phyloP scores from a whole-genome alignment of 345 rosid species.

The Firmiana major region DNA sequence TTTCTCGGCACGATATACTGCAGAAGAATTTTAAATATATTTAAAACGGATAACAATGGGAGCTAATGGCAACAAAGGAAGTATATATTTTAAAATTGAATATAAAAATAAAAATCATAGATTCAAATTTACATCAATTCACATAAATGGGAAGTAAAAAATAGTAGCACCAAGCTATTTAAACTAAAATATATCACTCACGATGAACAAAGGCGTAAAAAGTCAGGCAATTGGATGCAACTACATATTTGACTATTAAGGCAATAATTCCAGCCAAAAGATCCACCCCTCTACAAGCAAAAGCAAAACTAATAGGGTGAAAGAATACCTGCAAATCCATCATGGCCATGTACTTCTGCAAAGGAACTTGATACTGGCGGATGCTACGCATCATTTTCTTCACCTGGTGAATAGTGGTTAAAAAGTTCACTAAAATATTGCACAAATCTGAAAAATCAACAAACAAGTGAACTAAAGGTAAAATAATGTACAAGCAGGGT shows the following conservation, averaged over 20 bases:
- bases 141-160: neutral
- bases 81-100: neutral
- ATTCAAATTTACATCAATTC: neutral
- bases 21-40: neutral
- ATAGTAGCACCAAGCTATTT: neutral
- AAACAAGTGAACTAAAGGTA: neutral
- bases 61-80: neutral
- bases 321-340: conserved; percentile 87
- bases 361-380: conserved; percentile 84
- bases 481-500: neutral
- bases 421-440: conserved; percentile 5
- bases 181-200: neutral
- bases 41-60: neutral
- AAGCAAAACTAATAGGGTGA: neutral
- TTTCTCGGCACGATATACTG: neutral
- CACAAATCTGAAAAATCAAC: neutral
- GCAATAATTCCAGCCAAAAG: neutral
- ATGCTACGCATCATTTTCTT: conserved; percentile 83
- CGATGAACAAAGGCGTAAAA: neutral
- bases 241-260: neutral
- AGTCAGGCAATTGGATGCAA: neutral
- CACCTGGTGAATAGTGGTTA: conserved; percentile 40
- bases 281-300: neutral
- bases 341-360: conserved; percentile 95
- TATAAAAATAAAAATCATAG: neutral